phyloP scores from a whole-genome alignment of 192 early-diverging fungal species.

The Coemansia sp. region DNA sequence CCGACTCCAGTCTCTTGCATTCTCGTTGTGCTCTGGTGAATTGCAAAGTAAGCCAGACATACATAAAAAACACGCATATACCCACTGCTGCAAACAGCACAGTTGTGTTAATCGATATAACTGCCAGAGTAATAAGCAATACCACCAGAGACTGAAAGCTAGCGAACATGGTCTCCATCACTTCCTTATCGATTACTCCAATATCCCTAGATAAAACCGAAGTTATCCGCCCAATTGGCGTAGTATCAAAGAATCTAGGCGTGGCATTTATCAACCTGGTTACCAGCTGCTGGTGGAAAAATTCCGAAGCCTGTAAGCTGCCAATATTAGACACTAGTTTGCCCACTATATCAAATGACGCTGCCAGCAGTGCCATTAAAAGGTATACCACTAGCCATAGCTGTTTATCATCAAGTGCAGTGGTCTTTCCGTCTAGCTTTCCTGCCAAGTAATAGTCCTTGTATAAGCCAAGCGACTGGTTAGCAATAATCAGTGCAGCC shows the following conservation, averaged over 20 bases:
- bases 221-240: conserved; percentile 76
- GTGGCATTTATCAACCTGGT: conserved; percentile 64
- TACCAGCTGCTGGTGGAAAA: conserved; percentile 59
- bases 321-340: conserved; percentile 22
- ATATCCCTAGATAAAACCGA: conserved; percentile 83
- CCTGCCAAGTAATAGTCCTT: conserved; percentile 57
- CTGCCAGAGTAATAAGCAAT: conserved; percentile 56
- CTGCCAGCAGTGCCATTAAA: conserved; percentile 8
- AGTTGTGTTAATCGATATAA: conserved; percentile 53
- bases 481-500: conserved; percentile 52
- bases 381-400: conserved; percentile 17
- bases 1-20: conserved; percentile 76
- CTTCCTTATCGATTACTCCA: conserved; percentile 67
- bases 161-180: conserved; percentile 56
- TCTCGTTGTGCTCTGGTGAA: conserved; percentile 79
- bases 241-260: conserved; percentile 80
- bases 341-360: conserved; percentile 11
- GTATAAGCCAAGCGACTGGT: conserved; percentile 50
- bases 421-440: conserved; percentile 40
- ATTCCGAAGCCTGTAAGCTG: conserved; percentile 43
- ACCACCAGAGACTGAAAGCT: conserved; percentile 57
- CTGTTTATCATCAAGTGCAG: conserved; percentile 6
- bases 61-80: conserved; percentile 56
- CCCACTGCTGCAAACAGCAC: conserved; percentile 75
- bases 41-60: conserved; percentile 59